Evolutionary conservation across 257 asterid species (phyloP).

Genomic region (Solanum pinnatisectum): DNA sequence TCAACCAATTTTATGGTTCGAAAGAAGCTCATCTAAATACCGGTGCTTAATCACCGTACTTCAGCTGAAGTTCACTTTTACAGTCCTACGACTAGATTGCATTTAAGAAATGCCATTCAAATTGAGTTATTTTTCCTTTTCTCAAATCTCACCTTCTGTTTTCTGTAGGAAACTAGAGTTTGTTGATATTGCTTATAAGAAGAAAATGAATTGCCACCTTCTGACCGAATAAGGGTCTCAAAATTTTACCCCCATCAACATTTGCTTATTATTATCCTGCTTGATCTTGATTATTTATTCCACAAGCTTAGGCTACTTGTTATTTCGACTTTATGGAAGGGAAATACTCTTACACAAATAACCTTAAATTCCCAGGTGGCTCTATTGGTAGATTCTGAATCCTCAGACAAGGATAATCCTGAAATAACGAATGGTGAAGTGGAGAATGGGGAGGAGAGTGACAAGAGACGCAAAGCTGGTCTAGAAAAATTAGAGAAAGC

Average conservation of each 20-base stretch:
- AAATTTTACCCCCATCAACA: background rate
- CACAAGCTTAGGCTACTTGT: constrained; percentile 20
- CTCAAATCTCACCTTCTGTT: background rate
- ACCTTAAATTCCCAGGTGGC: background rate
- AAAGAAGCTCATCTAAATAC: background rate
- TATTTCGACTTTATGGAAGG: background rate
- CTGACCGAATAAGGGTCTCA: background rate
- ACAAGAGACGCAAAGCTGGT: constrained; percentile 52
- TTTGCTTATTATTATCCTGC: background rate
- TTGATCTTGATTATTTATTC: background rate
- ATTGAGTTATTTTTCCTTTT: background rate
- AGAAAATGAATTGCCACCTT: background rate
- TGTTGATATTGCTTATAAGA: background rate
- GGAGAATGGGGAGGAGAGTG: constrained; percentile 64
- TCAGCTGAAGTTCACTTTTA: background rate
- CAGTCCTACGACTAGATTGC: background rate
- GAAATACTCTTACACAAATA: constrained; percentile 1
- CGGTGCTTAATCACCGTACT: background rate
- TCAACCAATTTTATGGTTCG: background rate
- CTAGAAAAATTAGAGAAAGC: constrained; percentile 79
- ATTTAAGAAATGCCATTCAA: background rate
- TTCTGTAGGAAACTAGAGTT: background rate
- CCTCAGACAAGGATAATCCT: constrained; percentile 38
- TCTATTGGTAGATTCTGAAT: constrained; percentile 49
- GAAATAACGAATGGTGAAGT: constrained; percentile 36